phyloP scores from a whole-genome alignment of 1,284 basidiomycete species.

The Cutaneotrichosporon cyanovorans region DNA sequence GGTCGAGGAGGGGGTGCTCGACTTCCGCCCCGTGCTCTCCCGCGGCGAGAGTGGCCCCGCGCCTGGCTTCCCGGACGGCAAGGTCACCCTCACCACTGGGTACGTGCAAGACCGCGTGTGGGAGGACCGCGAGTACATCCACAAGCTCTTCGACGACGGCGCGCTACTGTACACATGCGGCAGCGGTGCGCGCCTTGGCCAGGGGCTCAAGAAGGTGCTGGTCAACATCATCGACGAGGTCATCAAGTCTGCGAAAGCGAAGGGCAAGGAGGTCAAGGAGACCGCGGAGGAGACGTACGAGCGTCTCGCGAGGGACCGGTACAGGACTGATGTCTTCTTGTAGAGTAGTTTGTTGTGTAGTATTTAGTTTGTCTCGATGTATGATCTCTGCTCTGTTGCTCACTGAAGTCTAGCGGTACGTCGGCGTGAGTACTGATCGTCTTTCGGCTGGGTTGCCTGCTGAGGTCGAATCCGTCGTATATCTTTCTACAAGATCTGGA shows the following conservation, averaged over 20 bases:
- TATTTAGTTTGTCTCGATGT: too few relatives aligned
- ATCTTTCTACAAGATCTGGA: too few relatives aligned
- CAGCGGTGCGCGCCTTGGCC: slow-evolving; percentile 19
- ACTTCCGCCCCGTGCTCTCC: slow-evolving; percentile 53
- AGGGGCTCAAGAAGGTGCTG: slow-evolving; percentile 10
- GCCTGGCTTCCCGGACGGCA: background rate
- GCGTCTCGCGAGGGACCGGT: slow-evolving; percentile 5
- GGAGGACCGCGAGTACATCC: slow-evolving; percentile 47
- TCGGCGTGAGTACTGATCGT: too few relatives aligned
- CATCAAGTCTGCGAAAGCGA: too few relatives aligned
- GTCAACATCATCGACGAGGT: slow-evolving; percentile 10
- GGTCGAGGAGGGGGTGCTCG: slow-evolving; percentile 49
- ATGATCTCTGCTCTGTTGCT: too few relatives aligned
- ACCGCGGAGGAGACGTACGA: slow-evolving; percentile 2
- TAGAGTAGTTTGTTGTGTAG: slow-evolving; percentile 22
- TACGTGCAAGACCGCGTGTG: slow-evolving; percentile 47
- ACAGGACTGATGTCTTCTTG: slow-evolving; percentile 13
- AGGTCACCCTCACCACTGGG: background rate
- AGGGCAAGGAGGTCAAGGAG: background rate
- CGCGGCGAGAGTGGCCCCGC: slow-evolving; percentile 13
- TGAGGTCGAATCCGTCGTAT: too few relatives aligned
- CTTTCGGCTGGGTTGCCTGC: too few relatives aligned
- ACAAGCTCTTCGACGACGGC: slow-evolving; percentile 38
- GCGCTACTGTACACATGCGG: slow-evolving; percentile 54
- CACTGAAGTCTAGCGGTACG: too few relatives aligned